Evolutionary conservation across 2,329 filamentous ascomycete genomes (phyloP).

Genomic region (Metarhizium robertsii): DNA sequence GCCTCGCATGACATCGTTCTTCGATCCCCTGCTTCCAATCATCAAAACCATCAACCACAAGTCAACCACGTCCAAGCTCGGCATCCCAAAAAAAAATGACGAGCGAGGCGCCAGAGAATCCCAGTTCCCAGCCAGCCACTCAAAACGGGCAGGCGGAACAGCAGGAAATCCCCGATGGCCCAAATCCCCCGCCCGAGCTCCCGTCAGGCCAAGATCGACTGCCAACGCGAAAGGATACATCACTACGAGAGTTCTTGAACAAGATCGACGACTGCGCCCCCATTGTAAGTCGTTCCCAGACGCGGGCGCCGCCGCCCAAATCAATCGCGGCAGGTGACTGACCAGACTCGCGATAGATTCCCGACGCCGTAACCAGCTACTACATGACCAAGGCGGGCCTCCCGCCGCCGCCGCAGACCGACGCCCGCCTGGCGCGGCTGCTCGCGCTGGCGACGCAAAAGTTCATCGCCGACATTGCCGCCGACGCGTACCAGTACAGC

Average conservation of each 20-base stretch:
- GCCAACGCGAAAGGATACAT: slow-evolving; percentile 82
- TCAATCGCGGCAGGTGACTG: neutral
- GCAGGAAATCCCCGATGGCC: slow-evolving; percentile 4
- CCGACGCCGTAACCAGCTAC: slow-evolving; percentile 94
- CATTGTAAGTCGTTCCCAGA: slow-evolving; percentile 54
- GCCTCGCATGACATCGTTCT: neutral
- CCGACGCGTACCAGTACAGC: slow-evolving; percentile 95
- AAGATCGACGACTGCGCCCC: slow-evolving; percentile 99
- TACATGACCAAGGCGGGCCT: slow-evolving; percentile 95
- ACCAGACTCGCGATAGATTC: slow-evolving; percentile 52
- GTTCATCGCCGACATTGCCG: slow-evolving; percentile 94
- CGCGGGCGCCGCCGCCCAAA: no score
- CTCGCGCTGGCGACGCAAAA: slow-evolving; percentile 97
- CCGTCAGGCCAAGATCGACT: slow-evolving; percentile 49
- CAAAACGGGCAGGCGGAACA: slow-evolving; percentile 18
- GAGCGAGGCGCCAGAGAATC: slow-evolving; percentile 24
- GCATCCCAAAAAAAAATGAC: slow-evolving; percentile 25
- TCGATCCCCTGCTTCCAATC: no score
- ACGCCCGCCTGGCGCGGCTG: slow-evolving; percentile 81
- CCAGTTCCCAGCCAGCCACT: slow-evolving; percentile 18
- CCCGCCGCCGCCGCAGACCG: slow-evolving; percentile 82
- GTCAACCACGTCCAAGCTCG: slow-evolving; percentile 5
- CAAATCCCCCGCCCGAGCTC: slow-evolving; percentile 29
- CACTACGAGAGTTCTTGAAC: slow-evolving; percentile 79
- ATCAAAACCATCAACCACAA: neutral